phyloP scores from a whole-genome alignment of 2,329 filamentous ascomycete genomes.

The Alternaria panax region DNA sequence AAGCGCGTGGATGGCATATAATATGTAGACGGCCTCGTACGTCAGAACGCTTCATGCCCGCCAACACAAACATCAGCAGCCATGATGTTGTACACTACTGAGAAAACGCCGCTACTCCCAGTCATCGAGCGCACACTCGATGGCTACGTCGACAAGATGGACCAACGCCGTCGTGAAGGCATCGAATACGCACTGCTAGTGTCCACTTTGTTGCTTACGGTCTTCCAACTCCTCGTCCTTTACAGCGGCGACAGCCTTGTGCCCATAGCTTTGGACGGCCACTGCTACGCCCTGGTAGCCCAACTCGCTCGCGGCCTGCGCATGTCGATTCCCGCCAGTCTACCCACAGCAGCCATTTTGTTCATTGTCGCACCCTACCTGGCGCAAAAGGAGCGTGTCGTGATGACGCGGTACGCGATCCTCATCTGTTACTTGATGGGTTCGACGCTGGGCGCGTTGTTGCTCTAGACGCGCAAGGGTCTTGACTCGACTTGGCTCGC shows the following conservation, averaged over 20 bases:
- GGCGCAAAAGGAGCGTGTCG: conserved; percentile 23
- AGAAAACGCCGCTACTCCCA: conserved; percentile 15
- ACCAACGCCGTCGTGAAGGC: conserved; percentile 2
- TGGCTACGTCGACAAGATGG: not conserved
- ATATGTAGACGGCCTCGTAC: not conserved
- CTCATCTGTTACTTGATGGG: conserved; percentile 35
- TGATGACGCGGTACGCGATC: conserved; percentile 27
- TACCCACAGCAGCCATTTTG: conserved; percentile 30
- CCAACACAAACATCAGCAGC: not conserved
- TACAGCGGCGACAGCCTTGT: conserved; percentile 18
- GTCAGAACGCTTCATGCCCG: not conserved
- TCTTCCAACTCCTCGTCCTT: conserved; percentile 26
- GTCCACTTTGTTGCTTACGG: conserved; percentile 18
- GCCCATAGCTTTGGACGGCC: not conserved
- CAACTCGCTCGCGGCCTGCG: conserved; percentile 29
- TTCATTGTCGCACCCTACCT: conserved; percentile 32
- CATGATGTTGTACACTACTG: conserved; percentile 9
- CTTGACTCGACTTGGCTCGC: conserved; percentile 13
- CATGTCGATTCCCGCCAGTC: conserved; percentile 26
- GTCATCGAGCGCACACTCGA: not conserved
- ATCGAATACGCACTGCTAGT: conserved; percentile 13
- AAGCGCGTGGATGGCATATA: conserved; percentile 7
- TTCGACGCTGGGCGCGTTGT: conserved; percentile 27
- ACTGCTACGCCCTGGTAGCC: conserved; percentile 14
- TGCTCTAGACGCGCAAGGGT: conserved; percentile 17